These are phyloP conservation scores for Trichosporon asahii DNA, from an alignment of 1,284 basidiomycete genomes.

Conservation along the genomic window DNA sequence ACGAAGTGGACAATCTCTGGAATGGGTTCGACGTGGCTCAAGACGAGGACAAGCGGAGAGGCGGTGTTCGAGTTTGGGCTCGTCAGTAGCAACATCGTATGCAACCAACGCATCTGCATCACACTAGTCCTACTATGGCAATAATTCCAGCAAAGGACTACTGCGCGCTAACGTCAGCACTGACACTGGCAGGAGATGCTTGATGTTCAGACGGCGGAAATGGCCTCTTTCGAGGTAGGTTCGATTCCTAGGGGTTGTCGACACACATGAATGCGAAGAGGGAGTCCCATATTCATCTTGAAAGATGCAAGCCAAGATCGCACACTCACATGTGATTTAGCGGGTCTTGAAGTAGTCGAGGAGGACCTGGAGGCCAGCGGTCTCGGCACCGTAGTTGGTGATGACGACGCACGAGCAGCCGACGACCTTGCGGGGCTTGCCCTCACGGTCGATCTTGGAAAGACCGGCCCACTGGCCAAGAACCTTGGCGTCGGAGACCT, in stretches of 20 bases:
- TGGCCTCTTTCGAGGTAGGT: constrained; percentile 51
- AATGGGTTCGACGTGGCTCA: constrained; percentile 66
- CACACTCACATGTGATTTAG: constrained; percentile 32
- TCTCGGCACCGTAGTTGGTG: constrained; percentile 95
- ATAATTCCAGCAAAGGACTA: neutral
- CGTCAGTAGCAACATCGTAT: neutral
- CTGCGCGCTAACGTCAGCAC: constrained; percentile 5
- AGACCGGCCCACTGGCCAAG: constrained; percentile 98
- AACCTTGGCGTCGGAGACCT: constrained; percentile 93
- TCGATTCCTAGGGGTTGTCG: constrained; percentile 54
- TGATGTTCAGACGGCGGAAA: constrained; percentile 51
- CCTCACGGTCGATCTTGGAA: constrained; percentile 99
- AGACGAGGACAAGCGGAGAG: constrained; percentile 71
- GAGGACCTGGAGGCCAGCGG: constrained; percentile 93
- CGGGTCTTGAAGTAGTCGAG: constrained; percentile 63
- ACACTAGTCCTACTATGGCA: neutral
- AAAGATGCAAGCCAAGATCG: constrained; percentile 10
- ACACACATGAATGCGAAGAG: constrained; percentile 51
- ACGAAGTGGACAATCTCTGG: constrained; percentile 58
- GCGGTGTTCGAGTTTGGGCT: constrained; percentile 59
- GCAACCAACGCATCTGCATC: constrained; percentile 13
- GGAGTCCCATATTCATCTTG: constrained; percentile 53
- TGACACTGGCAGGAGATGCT: no score
- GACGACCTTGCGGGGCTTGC: constrained; percentile 95
- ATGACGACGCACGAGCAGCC: constrained; percentile 97